Conservation (phyloP, 1,284 basidiomycete genomes). For the Apiotrichum brassicae region DNA sequence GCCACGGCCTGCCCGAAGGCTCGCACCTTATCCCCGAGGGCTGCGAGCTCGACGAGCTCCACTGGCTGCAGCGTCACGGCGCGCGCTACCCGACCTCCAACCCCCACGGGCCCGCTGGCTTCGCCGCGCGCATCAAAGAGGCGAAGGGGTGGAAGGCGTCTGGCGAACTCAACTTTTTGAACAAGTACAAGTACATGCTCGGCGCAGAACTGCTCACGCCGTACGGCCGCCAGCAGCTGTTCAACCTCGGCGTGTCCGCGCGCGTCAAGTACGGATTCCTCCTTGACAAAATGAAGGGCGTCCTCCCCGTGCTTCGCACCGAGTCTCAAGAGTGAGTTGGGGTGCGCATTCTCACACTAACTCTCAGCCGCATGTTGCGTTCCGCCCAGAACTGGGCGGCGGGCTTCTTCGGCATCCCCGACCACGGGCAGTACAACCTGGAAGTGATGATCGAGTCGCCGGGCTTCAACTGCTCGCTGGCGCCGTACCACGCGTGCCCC, state of each 20-base stretch:
- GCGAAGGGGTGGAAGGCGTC: slow-evolving; percentile 29
- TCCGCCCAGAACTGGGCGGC: slow-evolving; percentile 49
- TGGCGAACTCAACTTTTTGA: slow-evolving; percentile 48
- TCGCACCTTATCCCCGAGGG: slow-evolving; percentile 40
- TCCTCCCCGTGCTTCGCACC: slow-evolving; percentile 48
- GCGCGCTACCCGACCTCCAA: slow-evolving; percentile 44
- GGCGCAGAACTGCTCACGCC: slow-evolving; percentile 51
- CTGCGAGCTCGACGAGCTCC: slow-evolving; percentile 45
- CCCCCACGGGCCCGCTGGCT: slow-evolving; percentile 29
- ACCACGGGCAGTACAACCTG: slow-evolving; percentile 46
- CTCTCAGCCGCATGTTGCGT: slow-evolving; percentile 46
- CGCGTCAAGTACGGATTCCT: slow-evolving; percentile 47
- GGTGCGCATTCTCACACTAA: neutral
- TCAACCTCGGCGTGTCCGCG: slow-evolving; percentile 45
- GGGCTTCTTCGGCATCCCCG: slow-evolving; percentile 48
- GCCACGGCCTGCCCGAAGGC: slow-evolving; percentile 47
- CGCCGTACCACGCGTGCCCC: slow-evolving; percentile 46
- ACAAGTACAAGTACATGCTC: slow-evolving; percentile 49
- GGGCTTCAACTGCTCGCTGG: slow-evolving; percentile 50
- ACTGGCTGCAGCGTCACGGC: slow-evolving; percentile 49
- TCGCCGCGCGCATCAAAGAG: slow-evolving; percentile 28
- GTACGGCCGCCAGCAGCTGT: slow-evolving; percentile 50
- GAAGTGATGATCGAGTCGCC: slow-evolving; percentile 47
- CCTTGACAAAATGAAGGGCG: slow-evolving; percentile 41
- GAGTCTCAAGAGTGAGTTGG: slow-evolving; percentile 46